A percentile compares a stretch with the other conserved stretches of the same genome.
Evolutionary conservation across 2,329 filamentous ascomycete genomes (phyloP).

Genomic region (Aspergillus fumigatus): DNA sequence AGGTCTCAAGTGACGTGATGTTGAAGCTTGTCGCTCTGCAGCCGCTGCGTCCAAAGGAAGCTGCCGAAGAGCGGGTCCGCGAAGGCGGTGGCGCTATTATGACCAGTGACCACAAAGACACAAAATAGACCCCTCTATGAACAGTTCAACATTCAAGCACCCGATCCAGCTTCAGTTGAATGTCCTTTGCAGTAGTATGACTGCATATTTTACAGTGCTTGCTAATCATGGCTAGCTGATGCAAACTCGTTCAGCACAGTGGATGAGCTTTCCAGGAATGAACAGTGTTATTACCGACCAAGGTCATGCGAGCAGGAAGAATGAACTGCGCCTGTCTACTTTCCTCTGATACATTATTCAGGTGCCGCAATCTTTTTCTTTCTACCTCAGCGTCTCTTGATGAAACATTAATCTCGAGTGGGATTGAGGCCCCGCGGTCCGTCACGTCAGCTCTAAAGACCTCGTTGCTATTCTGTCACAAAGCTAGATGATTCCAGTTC

Average conservation of each 20-base stretch:
- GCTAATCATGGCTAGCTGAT: neutral
- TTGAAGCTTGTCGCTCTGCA: neutral
- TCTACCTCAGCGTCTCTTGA: no score
- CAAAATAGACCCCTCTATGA: neutral
- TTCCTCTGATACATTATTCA: neutral
- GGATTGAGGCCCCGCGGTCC: neutral
- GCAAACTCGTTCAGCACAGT: neutral
- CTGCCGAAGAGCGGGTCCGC: constrained; percentile 5
- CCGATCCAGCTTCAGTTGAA: neutral
- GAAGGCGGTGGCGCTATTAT: constrained; percentile 16
- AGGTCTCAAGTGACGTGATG: constrained; percentile 8
- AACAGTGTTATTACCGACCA: neutral
- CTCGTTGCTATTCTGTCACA: neutral
- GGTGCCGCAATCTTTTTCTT: neutral
- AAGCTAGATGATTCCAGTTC: neutral
- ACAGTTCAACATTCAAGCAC: neutral
- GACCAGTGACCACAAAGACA: neutral
- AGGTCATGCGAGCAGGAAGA: no score
- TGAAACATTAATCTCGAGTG: neutral
- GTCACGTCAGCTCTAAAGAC: neutral
- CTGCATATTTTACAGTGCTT: neutral
- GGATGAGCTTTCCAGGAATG: neutral
- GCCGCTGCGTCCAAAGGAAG: neutral
- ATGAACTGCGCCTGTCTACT: neutral
- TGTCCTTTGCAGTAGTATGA: neutral